A percentile compares a stretch with the other conserved stretches of the same genome.
These are phyloP conservation scores for Hygrophoropsis aurantiaca DNA, from an alignment of 768 basidiomycete species.

Conservation along the genomic window DNA sequence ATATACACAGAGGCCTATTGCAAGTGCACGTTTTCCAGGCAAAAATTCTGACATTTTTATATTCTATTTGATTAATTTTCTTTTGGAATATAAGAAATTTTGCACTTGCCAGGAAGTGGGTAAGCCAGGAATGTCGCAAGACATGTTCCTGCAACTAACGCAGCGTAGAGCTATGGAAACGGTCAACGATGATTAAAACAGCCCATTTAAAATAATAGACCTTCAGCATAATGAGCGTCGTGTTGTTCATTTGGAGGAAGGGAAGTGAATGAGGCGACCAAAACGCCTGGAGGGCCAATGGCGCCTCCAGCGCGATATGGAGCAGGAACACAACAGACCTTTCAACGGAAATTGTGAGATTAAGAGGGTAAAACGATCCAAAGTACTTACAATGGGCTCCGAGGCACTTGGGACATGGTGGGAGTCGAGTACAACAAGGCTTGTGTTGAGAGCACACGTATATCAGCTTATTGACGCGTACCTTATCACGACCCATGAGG, in stretches of 20 bases:
- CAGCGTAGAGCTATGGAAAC: conserved; percentile 60
- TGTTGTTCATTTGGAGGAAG: conserved; percentile 82
- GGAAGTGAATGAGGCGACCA: conserved; percentile 63
- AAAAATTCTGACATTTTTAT: conserved; percentile 57
- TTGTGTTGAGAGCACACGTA: neutral
- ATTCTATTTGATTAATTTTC: neutral
- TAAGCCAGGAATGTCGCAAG: conserved; percentile 62
- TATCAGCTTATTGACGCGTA: conserved; percentile 7
- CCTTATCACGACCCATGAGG: conserved; percentile 9
- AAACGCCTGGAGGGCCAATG: conserved; percentile 75
- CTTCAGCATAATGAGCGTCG: conserved; percentile 73
- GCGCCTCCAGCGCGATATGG: conserved; percentile 78
- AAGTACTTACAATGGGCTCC: conserved; percentile 42
- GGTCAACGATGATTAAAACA: neutral
- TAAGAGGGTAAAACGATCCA: neutral
- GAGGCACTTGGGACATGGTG: conserved; percentile 21
- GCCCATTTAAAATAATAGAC: conserved; percentile 34
- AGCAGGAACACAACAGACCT: conserved; percentile 74
- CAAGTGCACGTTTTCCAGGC: conserved; percentile 82
- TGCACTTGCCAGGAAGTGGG: conserved; percentile 65
- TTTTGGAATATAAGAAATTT: neutral
- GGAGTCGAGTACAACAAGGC: neutral
- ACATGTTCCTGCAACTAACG: conserved; percentile 61
- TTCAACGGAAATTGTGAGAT: conserved; percentile 8
- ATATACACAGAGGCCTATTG: conserved; percentile 74